Evolutionary conservation across 768 basidiomycete species (phyloP), one percentile per base, ranked within the genome.

Genomic region (Kockovaella imperatae): DNA sequence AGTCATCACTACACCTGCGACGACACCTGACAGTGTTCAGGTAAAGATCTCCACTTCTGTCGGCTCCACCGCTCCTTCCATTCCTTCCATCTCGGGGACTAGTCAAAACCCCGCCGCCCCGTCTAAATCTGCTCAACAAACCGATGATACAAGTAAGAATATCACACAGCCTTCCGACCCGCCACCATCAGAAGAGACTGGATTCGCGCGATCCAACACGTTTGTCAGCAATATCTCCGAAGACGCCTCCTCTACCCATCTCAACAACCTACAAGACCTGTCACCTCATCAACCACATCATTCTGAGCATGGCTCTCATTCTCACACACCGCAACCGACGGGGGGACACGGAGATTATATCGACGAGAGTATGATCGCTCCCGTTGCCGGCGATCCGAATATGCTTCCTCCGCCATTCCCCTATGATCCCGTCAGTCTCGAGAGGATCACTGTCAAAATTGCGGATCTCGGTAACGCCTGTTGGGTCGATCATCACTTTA

Each of bases 401-500:
- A 70, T 68, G 7, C 64, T 75, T 3, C 73, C 74, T 7, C 75
- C 75, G 17, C 69, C 65, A 2, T 61, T 64, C 56, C 68, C 70
- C 11, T 71, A 69, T 39, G 69, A 71, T 47, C 65, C 66, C 1
- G 55, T 62, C 36, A 62, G 52, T 28, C 47, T 68, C 26, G 66
- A 68, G 52, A 60, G 64, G 49, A 95, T 97, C 53, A 96, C 90
- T 5, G 95, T 99, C 44, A 96, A 97, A 78, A 97, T 99, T 66
- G 95, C 93, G 25, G 95, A 99, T 78, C 73, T 99, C 45, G 95
- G 95, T 6, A 97, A 97, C 71, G 90, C 89, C 21, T 90, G 89
- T 29, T 89, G 87, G 14, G 88, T 88, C 81, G 66, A 72, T 48
- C 50, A 96, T 57, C 95, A 97, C 67, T 99, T 97, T 57, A 97